Evolutionary conservation across 176 grass and related monocot genomes (phyloP).

Genomic region (Carex myosuroides): DNA sequence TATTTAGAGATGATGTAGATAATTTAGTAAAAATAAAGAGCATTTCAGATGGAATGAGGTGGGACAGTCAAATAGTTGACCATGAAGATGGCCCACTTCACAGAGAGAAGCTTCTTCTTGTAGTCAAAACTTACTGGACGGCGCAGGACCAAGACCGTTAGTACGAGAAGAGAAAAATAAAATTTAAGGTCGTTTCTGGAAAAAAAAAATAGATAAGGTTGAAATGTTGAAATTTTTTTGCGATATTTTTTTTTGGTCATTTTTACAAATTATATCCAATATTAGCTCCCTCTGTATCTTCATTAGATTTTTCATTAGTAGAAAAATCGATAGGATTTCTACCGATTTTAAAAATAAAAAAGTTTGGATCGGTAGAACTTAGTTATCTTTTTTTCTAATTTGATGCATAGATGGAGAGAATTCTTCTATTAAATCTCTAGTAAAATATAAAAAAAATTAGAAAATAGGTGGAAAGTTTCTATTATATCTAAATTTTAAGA

Average conservation of each 20-base stretch:
- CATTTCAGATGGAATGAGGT: constrained; percentile 40
- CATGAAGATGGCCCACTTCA: constrained; percentile 36
- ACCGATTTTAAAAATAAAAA: no score
- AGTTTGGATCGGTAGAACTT: no score
- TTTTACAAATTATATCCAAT: not conserved
- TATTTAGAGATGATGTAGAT: constrained; percentile 47
- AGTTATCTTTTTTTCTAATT: no score
- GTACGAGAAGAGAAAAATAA: not conserved
- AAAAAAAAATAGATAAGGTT: not conserved
- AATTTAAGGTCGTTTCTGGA: not conserved
- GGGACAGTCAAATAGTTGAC: constrained; percentile 44
- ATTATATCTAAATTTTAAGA: no score
- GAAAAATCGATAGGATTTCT: no score
- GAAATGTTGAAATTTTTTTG: not conserved
- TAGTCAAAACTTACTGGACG: constrained; percentile 41
- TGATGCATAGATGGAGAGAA: no score
- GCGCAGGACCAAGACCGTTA: constrained; percentile 25
- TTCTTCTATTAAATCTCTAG: no score
- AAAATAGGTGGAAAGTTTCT: no score
- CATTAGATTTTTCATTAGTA: no score
- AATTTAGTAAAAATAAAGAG: constrained; percentile 34
- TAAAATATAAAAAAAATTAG: no score
- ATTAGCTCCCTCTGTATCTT: not conserved
- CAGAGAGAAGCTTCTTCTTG: constrained; percentile 43
- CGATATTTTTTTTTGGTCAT: not conserved